Conservation (phyloP, 2,329 filamentous ascomycete species). For the Tothia fuscella region DNA sequence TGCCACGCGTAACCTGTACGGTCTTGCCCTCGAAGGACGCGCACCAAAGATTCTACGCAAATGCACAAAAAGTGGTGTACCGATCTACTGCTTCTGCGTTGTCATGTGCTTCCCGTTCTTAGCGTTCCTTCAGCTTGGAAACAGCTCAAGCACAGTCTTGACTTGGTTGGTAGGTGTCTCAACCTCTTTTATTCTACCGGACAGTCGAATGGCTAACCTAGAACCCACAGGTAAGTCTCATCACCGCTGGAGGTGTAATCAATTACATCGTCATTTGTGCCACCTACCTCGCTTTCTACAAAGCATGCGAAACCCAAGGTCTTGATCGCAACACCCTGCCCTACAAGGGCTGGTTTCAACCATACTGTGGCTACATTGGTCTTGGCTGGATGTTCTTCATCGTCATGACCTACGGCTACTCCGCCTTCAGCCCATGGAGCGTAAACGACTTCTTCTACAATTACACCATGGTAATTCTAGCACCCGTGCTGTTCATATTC, state of each 20-base stretch:
- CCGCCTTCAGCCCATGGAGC: slow-evolving; percentile 10
- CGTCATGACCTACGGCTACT: slow-evolving; percentile 15
- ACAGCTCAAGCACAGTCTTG: slow-evolving; percentile 37
- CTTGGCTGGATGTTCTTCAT: slow-evolving; percentile 12
- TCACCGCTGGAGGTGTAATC: slow-evolving; percentile 43
- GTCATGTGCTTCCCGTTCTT: slow-evolving; percentile 11
- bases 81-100: slow-evolving; percentile 9
- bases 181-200: neutral
- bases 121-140: slow-evolving; percentile 41
- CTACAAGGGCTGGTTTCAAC: slow-evolving; percentile 44
- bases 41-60: slow-evolving; percentile 10
- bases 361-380: slow-evolving; percentile 33
- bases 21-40: slow-evolving; percentile 10
- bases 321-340: slow-evolving; percentile 38
- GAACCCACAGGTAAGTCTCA: slow-evolving; percentile 28
- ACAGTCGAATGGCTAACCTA: neutral
- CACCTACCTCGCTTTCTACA: slow-evolving; percentile 36
- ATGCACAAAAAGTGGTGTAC: slow-evolving; percentile 11
- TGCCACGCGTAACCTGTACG: slow-evolving; percentile 24
- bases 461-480: slow-evolving; percentile 41
- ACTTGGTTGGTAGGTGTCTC: slow-evolving; percentile 33
- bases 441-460: slow-evolving; percentile 9
- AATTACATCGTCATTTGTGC: slow-evolving; percentile 43
- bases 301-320: slow-evolving; percentile 32
- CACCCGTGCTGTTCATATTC: slow-evolving; percentile 40